These are phyloP conservation scores for Protomyces lactucae-debilis DNA, from an alignment of 1,139 yeast species.

Conservation along the genomic window DNA sequence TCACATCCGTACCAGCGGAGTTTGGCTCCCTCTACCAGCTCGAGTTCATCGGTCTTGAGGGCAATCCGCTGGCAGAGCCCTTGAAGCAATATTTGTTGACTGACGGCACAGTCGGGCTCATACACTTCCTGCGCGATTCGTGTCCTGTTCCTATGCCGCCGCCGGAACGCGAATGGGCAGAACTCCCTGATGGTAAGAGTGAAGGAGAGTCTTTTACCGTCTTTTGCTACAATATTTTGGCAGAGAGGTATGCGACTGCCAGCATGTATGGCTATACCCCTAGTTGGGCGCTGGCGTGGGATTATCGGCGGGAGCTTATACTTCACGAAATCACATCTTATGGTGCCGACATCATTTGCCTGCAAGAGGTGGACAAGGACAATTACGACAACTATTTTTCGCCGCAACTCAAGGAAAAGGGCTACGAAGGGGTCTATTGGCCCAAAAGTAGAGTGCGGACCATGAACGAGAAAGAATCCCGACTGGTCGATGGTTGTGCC, in stretches of 20 bases:
- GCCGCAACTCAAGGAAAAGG: slow-evolving; percentile 64
- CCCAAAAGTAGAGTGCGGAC: slow-evolving; percentile 91
- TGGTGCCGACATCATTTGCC: slow-evolving; percentile 73
- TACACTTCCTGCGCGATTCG: slow-evolving; percentile 73
- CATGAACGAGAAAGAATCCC: slow-evolving; percentile 75
- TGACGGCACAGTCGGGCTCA: slow-evolving; percentile 79
- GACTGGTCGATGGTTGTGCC: slow-evolving; percentile 96
- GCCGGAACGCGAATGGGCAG: slow-evolving; percentile 68
- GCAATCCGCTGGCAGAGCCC: slow-evolving; percentile 73
- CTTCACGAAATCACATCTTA: slow-evolving; percentile 63
- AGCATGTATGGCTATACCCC: slow-evolving; percentile 92
- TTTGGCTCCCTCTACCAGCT: slow-evolving; percentile 83
- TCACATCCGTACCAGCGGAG: slow-evolving; percentile 70
- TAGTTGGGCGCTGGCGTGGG: slow-evolving; percentile 95
- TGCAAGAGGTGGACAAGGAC: slow-evolving; percentile 91
- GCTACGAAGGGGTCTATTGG: slow-evolving; percentile 77
- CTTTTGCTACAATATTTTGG: slow-evolving; percentile 81
- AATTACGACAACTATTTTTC: slow-evolving; percentile 83
- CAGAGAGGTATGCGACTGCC: slow-evolving; percentile 93
- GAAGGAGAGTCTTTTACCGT: slow-evolving; percentile 55
- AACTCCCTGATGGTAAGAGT: slow-evolving; percentile 36
- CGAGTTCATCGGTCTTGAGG: slow-evolving; percentile 86
- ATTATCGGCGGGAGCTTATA: slow-evolving; percentile 73
- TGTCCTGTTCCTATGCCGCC: slow-evolving; percentile 65
- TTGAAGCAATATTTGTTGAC: slow-evolving; percentile 65